Percentiles rank a stretch among this genome's conserved stretches.
These are phyloP conservation scores for Sporothrix inflata DNA, from an alignment of 2,329 filamentous ascomycete species.

Conservation along the genomic window DNA sequence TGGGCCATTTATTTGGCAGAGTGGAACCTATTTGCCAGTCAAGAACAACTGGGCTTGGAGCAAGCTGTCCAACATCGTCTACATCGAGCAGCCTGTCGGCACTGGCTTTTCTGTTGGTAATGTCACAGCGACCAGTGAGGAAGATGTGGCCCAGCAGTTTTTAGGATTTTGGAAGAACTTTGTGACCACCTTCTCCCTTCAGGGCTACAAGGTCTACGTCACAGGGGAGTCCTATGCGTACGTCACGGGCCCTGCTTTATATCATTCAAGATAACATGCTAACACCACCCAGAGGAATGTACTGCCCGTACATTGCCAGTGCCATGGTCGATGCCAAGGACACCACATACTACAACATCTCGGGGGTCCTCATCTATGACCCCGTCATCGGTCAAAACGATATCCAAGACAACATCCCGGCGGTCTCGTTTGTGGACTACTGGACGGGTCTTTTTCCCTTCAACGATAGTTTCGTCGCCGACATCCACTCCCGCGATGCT, in stretches of 20 bases:
- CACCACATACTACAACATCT: slow-evolving; percentile 67
- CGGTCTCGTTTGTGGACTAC: slow-evolving; percentile 63
- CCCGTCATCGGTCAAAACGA: slow-evolving; percentile 61
- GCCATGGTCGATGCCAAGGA: slow-evolving; percentile 72
- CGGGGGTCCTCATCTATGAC: slow-evolving; percentile 73
- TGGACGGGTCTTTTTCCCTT: slow-evolving; percentile 64
- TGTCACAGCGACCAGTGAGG: slow-evolving; percentile 65
- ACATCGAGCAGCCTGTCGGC: slow-evolving; percentile 69
- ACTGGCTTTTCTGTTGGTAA: slow-evolving; percentile 71
- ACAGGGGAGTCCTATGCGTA: slow-evolving; percentile 71
- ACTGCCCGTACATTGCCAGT: slow-evolving; percentile 72
- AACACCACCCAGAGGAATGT: slow-evolving; percentile 52
- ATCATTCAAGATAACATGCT: not conserved
- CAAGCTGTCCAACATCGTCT: slow-evolving; percentile 76
- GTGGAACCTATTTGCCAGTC: slow-evolving; percentile 67
- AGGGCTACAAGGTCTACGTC: slow-evolving; percentile 71
- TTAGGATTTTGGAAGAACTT: slow-evolving; percentile 81
- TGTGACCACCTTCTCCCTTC: slow-evolving; percentile 68
- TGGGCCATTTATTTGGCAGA: slow-evolving; percentile 72
- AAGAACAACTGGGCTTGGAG: slow-evolving; percentile 74
- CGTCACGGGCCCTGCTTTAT: slow-evolving; percentile 21
- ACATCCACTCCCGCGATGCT: slow-evolving; percentile 56
- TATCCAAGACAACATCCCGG: slow-evolving; percentile 51
- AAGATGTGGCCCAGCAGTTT: slow-evolving; percentile 72
- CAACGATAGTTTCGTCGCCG: slow-evolving; percentile 60